A percentile compares a stretch with the other conserved stretches of the same genome.
These are phyloP conservation scores for Asterophora lycoperdoides DNA, from an alignment of 768 basidiomycete genomes.

Conservation along the genomic window DNA sequence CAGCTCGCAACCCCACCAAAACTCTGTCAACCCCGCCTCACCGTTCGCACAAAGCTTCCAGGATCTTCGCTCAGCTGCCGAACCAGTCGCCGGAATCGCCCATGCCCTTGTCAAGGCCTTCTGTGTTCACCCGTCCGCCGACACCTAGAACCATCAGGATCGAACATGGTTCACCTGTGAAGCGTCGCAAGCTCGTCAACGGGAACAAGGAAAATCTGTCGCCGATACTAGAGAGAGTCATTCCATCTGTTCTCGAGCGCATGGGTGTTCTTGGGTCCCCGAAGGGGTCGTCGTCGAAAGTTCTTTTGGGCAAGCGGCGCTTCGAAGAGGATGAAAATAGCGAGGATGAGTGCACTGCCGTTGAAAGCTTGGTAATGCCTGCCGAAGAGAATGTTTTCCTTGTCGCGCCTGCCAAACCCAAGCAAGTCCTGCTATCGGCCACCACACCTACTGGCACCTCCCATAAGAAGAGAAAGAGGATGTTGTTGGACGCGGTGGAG, in stretches of 20 bases:
- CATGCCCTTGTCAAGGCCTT: slow-evolving; percentile 14
- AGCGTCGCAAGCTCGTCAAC: slow-evolving; percentile 32
- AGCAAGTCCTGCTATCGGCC: not conserved
- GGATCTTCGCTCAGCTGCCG: slow-evolving; percentile 9
- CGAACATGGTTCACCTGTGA: slow-evolving; percentile 24
- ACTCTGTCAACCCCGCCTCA: slow-evolving; percentile 2
- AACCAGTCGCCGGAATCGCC: slow-evolving; percentile 18
- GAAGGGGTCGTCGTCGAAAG: not conserved
- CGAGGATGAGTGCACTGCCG: slow-evolving; percentile 28
- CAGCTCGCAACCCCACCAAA: not conserved
- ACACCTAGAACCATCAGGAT: slow-evolving; percentile 27
- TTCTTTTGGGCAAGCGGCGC: slow-evolving; percentile 42
- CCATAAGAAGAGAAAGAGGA: slow-evolving; percentile 40
- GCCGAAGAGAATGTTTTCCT: slow-evolving; percentile 15
- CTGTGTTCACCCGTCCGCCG: slow-evolving; percentile 17
- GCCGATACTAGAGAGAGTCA: slow-evolving; percentile 23
- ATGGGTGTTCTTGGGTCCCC: slow-evolving; percentile 36
- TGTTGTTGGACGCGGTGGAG: slow-evolving; percentile 23
- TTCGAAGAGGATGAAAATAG: slow-evolving; percentile 37
- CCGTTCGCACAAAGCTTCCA: slow-evolving; percentile 13
- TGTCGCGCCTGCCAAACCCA: not conserved
- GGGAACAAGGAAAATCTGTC: slow-evolving; percentile 61
- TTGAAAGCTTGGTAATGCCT: slow-evolving; percentile 3
- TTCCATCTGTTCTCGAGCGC: slow-evolving; percentile 42
- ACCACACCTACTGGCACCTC: not conserved